Percentiles rank a stretch among this genome's conserved stretches.
These are phyloP conservation scores for cucumber (Cucumis sativus) DNA, from an alignment of 306 rosid species.

Conservation along the genomic window DNA sequence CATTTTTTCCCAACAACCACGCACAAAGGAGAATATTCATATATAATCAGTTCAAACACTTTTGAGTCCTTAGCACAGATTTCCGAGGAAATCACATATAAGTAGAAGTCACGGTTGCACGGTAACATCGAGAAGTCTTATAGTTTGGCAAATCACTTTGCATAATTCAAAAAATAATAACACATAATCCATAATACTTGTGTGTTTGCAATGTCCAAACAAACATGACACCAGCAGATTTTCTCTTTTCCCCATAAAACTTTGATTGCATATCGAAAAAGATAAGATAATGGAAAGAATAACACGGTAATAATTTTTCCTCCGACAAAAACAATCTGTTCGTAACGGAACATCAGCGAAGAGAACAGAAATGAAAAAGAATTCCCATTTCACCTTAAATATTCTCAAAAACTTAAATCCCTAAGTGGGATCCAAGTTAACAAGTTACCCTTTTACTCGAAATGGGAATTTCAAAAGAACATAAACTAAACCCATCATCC, in stretches of 20 bases:
- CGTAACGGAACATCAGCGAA: background rate
- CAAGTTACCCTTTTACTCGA: background rate
- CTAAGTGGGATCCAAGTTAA: background rate
- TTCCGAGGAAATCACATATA: background rate
- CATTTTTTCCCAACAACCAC: background rate
- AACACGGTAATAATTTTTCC: background rate
- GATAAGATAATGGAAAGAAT: background rate
- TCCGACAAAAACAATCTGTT: background rate
- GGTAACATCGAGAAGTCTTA: background rate
- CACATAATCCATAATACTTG: background rate
- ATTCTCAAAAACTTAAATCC: background rate
- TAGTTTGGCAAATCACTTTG: background rate
- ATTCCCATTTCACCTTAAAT: background rate
- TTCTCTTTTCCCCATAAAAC: background rate
- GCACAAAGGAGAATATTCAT: background rate
- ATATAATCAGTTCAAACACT: background rate
- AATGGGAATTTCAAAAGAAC: background rate
- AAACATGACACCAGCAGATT: background rate
- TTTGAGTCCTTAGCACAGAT: background rate
- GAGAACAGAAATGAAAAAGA: background rate
- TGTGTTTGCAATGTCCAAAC: background rate
- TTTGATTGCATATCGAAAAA: background rate
- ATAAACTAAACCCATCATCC: background rate
- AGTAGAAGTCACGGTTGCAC: background rate
- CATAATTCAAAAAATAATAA: background rate